Conservation (phyloP, 306 rosid genomes). For the Castanea mollissima region DNA sequence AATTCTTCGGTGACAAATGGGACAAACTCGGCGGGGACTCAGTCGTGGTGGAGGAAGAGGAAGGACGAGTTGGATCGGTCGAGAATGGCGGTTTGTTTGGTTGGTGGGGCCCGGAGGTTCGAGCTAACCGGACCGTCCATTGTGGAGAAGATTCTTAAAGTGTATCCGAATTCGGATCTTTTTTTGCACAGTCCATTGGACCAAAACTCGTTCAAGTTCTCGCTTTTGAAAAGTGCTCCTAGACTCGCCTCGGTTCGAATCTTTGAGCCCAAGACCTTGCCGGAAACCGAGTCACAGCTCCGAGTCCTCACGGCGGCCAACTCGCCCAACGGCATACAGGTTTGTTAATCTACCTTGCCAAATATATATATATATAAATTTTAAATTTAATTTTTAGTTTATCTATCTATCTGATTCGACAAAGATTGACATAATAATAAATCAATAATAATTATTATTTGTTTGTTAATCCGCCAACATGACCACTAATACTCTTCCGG, state of each 20-base stretch:
- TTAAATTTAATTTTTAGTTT: too few species aligned
- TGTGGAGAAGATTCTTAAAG: conserved; percentile 43
- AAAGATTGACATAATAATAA: background rate
- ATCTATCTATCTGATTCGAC: background rate
- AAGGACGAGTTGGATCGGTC: conserved; percentile 54
- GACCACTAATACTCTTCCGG: background rate
- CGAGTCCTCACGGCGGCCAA: conserved; percentile 66
- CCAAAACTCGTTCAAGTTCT: conserved; percentile 57
- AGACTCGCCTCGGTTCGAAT: conserved; percentile 59
- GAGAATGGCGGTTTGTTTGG: conserved; percentile 84
- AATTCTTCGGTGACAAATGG: background rate
- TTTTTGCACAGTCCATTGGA: conserved; percentile 72
- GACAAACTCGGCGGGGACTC: background rate
- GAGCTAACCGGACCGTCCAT: conserved; percentile 93
- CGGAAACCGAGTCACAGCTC: conserved; percentile 55
- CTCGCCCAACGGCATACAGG: conserved; percentile 97
- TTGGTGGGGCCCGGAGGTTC: conserved; percentile 93
- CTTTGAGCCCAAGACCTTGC: conserved; percentile 53
- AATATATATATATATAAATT: too few species aligned
- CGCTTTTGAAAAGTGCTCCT: conserved; percentile 58
- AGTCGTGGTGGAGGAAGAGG: background rate
- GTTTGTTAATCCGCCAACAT: background rate
- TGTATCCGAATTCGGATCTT: conserved; percentile 85
- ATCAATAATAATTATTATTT: background rate
- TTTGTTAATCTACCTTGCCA: background rate